Evolutionary conservation across 1,284 basidiomycete genomes (phyloP).

Genomic region (Ceratobasidium theobromae): DNA sequence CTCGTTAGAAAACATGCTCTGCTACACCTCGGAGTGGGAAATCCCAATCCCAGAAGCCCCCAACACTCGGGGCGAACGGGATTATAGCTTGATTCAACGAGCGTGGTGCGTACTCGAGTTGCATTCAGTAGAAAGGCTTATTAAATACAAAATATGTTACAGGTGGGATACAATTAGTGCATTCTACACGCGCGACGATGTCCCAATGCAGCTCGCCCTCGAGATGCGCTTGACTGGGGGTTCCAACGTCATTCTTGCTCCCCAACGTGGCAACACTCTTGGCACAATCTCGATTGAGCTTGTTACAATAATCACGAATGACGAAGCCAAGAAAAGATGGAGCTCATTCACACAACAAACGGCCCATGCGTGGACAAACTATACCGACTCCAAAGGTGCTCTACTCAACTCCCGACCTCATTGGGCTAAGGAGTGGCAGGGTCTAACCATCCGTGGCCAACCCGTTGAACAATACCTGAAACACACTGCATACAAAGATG

Average conservation of each 20-base stretch:
- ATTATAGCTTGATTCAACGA: slow-evolving; percentile 31
- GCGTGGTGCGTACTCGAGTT: slow-evolving; percentile 27
- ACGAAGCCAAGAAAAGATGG: slow-evolving; percentile 31
- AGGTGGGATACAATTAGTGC: slow-evolving; percentile 35
- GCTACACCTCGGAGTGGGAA: slow-evolving; percentile 34
- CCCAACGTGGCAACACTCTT: slow-evolving; percentile 31
- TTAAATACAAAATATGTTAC: not conserved
- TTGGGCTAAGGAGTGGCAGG: slow-evolving; percentile 36
- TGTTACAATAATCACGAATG: slow-evolving; percentile 29
- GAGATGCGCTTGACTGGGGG: slow-evolving; percentile 35
- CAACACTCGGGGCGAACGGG: slow-evolving; percentile 15
- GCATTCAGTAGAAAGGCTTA: not conserved
- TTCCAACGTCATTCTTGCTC: slow-evolving; percentile 30
- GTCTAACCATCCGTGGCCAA: slow-evolving; percentile 29
- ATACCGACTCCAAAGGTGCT: slow-evolving; percentile 21
- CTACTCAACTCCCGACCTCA: slow-evolving; percentile 33
- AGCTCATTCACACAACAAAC: slow-evolving; percentile 29
- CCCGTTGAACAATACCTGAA: slow-evolving; percentile 31
- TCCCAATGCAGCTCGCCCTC: slow-evolving; percentile 33
- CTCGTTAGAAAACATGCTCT: slow-evolving; percentile 32
- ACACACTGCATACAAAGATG: slow-evolving; percentile 33
- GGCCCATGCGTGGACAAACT: slow-evolving; percentile 33
- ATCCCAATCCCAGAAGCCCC: slow-evolving; percentile 27
- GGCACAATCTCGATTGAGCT: slow-evolving; percentile 34
- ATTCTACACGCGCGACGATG: slow-evolving; percentile 30